Percentiles rank a stretch among this genome's conserved stretches.
Conservation (phyloP, 2,329 filamentous ascomycete genomes). For the Chrysoporthe puriensis region DNA sequence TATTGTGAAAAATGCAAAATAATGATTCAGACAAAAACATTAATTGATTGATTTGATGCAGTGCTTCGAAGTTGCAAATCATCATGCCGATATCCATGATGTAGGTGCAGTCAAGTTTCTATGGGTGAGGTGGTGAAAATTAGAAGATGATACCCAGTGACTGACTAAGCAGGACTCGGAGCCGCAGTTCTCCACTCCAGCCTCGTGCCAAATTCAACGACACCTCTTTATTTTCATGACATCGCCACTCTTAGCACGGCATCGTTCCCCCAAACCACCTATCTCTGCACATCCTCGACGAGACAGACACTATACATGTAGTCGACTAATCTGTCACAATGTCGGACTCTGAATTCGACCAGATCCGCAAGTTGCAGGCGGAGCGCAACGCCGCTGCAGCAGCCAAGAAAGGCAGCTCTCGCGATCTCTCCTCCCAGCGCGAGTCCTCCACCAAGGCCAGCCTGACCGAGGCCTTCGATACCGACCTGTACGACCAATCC, state of each 20-base stretch:
- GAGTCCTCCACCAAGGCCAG: constrained; percentile 87
- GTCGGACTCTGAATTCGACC: constrained; percentile 84
- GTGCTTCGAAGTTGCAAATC: neutral
- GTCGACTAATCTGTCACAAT: constrained; percentile 47
- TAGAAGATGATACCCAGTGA: neutral
- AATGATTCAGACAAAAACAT: neutral
- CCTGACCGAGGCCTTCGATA: constrained; percentile 87
- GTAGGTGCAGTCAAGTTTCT: neutral
- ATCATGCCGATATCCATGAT: neutral
- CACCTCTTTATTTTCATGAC: constrained; percentile 18
- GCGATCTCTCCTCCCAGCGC: constrained; percentile 77
- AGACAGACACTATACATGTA: constrained; percentile 27
- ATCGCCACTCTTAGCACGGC: constrained; percentile 6
- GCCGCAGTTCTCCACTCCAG: constrained; percentile 15
- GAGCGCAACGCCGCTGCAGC: constrained; percentile 85
- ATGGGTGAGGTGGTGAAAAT: neutral
- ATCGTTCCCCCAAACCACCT: neutral
- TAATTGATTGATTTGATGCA: neutral
- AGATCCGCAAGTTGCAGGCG: constrained; percentile 84
- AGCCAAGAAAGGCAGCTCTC: constrained; percentile 79
- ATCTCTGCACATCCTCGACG: neutral
- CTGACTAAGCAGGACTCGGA: constrained; percentile 14
- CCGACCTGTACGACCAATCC: constrained; percentile 80
- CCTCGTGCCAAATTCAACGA: constrained; percentile 19
- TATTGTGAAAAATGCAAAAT: neutral